Evolutionary conservation across 1,284 basidiomycete species (phyloP), one percentile per base, ranked within the genome.

Genomic region (Pyrrhoderma noxium): DNA sequence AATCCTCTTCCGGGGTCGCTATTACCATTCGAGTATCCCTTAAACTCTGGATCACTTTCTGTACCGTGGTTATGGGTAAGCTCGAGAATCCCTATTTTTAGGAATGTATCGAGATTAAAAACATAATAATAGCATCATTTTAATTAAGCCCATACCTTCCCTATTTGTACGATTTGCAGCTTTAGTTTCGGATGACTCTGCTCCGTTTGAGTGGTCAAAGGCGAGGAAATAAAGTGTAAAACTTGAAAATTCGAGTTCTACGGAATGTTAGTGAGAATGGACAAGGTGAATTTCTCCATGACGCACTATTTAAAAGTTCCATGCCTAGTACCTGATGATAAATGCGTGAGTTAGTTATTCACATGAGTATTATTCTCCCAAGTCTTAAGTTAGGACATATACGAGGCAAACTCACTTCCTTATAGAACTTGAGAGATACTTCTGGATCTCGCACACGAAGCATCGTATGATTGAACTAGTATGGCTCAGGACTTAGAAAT

Each of bases 11-110:
- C 83, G 8, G 87, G 87, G n/a, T 94, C 90, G 3, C 76, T 65
- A 69, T 96, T 96, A 1, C 93, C 93, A 59, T 67, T 83, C 11
- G 80, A 75, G 66, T 95, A 94, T 40, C 89, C 88, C 61, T 80
- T 65, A 73, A 93, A 94, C 56, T 69, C 67, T 54, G 80, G 60
- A 66, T 95, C 88, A 56, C 66, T 70, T 68, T 95, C 92, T 44
- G 93, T 94, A 52, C 92, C 90, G 65, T 89, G 87, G 71, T 93
- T 93, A 71, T 90, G 85, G 8, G 89, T 92, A 45, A 94, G 77
- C 67, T 94, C 92, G 55, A 94, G 80, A 52, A 93, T 72, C 51
- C 86, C 85, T 80, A 57, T 43, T 8, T n/a, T 13, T 8, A 19
- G 16, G 3, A n/a, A 38, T 9, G 8, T 34, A 46, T 36, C 47